These are phyloP conservation scores for Saturnispora sekii DNA, from an alignment of 805 yeast genomes.

Conservation along the genomic window DNA sequence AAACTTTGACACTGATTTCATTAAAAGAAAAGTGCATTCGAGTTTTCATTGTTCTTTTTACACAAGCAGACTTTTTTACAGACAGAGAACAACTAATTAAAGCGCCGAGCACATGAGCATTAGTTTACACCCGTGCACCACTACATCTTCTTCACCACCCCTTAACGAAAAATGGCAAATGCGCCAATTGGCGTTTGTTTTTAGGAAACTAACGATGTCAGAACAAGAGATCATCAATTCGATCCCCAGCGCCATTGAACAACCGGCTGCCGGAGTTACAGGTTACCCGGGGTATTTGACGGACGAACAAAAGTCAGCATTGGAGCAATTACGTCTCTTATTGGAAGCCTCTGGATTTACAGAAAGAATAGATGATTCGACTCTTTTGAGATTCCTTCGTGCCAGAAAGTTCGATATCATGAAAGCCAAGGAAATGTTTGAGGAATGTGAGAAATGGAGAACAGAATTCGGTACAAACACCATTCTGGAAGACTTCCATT, in stretches of 20 bases:
- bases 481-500: constrained; percentile 77
- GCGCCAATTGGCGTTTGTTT: background rate
- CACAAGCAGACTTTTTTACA: too few relatives aligned
- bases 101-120: too few relatives aligned
- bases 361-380: constrained; percentile 80
- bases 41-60: too few relatives aligned
- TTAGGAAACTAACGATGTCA: constrained; percentile 13
- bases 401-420: constrained; percentile 89
- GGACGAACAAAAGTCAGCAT: constrained; percentile 50
- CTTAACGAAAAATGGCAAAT: too few relatives aligned
- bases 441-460: constrained; percentile 88
- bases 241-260: constrained; percentile 40
- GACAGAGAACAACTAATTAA: too few relatives aligned
- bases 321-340: constrained; percentile 48
- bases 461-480: constrained; percentile 77
- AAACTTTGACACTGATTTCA: too few relatives aligned
- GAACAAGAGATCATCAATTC: constrained; percentile 22
- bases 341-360: constrained; percentile 57
- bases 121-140: background rate
- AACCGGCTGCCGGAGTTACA: constrained; percentile 40
- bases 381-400: constrained; percentile 75
- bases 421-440: constrained; percentile 74
- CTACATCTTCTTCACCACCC: background rate
- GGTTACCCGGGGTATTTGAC: constrained; percentile 81
- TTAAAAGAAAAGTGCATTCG: too few relatives aligned